These are phyloP conservation scores for Coriaria nepalensis DNA, from an alignment of 306 rosid species.

Conservation along the genomic window DNA sequence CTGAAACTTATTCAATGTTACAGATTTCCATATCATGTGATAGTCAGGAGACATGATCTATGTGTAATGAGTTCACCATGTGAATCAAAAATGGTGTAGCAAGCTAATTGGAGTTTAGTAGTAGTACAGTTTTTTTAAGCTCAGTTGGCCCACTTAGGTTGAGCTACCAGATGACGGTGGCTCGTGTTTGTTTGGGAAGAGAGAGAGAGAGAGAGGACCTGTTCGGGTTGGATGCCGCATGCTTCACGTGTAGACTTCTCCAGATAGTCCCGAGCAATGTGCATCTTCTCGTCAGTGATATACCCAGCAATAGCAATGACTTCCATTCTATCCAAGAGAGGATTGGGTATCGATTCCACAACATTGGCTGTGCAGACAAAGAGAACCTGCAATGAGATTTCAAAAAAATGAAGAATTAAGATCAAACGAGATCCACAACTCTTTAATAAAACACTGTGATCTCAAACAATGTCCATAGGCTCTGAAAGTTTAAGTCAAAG, in stretches of 20 bases:
- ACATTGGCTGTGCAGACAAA: slow-evolving; percentile 98
- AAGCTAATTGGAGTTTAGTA: no score
- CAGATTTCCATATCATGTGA: background rate
- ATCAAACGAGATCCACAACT: no score
- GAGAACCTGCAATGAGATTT: slow-evolving; percentile 64
- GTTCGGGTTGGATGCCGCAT: slow-evolving; percentile 82
- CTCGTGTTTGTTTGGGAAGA: background rate
- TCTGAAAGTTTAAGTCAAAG: no score
- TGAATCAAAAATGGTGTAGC: no score
- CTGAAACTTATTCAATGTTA: slow-evolving; percentile 25
- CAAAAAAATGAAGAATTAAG: background rate
- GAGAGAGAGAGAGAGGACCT: slow-evolving; percentile 31
- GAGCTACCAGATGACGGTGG: no score
- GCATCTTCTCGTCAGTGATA: slow-evolving; percentile 94
- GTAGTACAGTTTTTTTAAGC: background rate
- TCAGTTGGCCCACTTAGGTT: slow-evolving; percentile 2
- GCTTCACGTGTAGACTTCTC: slow-evolving; percentile 92
- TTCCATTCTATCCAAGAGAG: slow-evolving; percentile 95
- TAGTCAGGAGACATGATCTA: no score
- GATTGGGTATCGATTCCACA: slow-evolving; percentile 84
- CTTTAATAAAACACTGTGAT: no score
- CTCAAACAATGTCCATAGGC: no score
- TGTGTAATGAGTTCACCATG: no score
- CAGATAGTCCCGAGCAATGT: slow-evolving; percentile 93
- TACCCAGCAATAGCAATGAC: slow-evolving; percentile 90